Evolutionary conservation across 768 basidiomycete species (phyloP).

Genomic region (Tricholoma furcatifolium): DNA sequence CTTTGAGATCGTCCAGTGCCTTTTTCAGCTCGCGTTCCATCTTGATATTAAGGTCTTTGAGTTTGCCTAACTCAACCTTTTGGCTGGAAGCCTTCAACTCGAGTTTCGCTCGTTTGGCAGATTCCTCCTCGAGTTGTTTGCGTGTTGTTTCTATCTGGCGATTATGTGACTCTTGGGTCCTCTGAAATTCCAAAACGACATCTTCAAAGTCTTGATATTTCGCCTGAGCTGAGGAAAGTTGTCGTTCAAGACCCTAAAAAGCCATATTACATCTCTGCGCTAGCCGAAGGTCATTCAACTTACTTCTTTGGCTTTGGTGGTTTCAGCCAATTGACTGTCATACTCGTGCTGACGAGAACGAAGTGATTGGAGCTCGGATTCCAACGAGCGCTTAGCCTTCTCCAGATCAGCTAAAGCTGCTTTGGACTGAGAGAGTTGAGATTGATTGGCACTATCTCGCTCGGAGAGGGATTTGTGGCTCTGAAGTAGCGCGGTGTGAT

Average conservation of each 20-base stretch:
- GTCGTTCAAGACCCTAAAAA: conserved; percentile 69
- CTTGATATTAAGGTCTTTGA: conserved; percentile 69
- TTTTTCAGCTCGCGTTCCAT: conserved; percentile 81
- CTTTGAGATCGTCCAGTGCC: conserved; percentile 75
- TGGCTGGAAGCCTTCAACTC: conserved; percentile 63
- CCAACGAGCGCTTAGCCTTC: conserved; percentile 62
- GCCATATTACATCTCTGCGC: conserved; percentile 4
- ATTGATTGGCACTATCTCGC: conserved; percentile 51
- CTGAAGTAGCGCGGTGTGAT: conserved; percentile 57
- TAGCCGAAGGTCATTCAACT: conserved; percentile 13
- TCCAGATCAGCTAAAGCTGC: conserved; percentile 55
- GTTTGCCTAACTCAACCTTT: conserved; percentile 65
- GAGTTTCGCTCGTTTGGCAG: conserved; percentile 67
- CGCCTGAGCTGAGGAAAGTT: conserved; percentile 66
- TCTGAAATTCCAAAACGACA: conserved; percentile 76
- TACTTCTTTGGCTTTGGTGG: conserved; percentile 73
- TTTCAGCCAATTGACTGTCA: conserved; percentile 63
- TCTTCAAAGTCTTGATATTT: conserved; percentile 90
- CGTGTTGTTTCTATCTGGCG: conserved; percentile 69
- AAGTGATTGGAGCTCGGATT: conserved; percentile 73
- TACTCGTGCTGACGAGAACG: conserved; percentile 66
- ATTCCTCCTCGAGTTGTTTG: conserved; percentile 76
- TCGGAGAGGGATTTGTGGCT: conserved; percentile 67
- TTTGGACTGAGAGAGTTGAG: conserved; percentile 49
- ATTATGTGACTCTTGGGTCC: conserved; percentile 73